Conservation (phyloP, 306 rosid species). For the Psophocarpus tetragonolobus region DNA sequence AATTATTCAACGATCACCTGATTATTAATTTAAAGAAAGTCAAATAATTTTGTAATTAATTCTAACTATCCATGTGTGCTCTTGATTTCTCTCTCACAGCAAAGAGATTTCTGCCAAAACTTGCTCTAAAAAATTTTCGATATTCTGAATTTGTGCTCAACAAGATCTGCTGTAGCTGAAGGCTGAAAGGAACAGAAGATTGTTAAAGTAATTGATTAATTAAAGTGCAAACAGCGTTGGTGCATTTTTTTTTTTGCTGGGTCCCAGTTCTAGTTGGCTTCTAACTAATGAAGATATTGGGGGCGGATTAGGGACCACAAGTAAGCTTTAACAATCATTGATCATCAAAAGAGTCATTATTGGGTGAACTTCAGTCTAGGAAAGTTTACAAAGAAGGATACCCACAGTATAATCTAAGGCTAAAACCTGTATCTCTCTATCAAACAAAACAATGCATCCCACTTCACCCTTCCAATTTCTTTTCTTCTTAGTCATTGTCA, state of each 20-base stretch:
- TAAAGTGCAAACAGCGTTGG: background rate
- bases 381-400: background rate
- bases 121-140: background rate
- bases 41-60: no score
- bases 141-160: background rate
- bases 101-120: no score
- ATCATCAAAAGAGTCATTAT: conserved; percentile 4
- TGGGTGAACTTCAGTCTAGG: background rate
- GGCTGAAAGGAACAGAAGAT: background rate
- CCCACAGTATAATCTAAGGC: conserved; percentile 9
- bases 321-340: background rate
- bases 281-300: conserved; percentile 5
- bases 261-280: conserved; percentile 5
- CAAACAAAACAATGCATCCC: background rate
- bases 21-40: no score
- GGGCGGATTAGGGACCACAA: conserved; percentile 25
- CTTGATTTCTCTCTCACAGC: no score
- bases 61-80: no score
- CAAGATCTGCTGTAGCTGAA: background rate
- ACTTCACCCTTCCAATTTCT: background rate
- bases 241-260: background rate
- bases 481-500: background rate
- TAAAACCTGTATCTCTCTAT: background rate
- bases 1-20: no score
- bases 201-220: background rate